Evolutionary conservation across 805 yeast species (phyloP).

Genomic region (Candida stauntonica): DNA sequence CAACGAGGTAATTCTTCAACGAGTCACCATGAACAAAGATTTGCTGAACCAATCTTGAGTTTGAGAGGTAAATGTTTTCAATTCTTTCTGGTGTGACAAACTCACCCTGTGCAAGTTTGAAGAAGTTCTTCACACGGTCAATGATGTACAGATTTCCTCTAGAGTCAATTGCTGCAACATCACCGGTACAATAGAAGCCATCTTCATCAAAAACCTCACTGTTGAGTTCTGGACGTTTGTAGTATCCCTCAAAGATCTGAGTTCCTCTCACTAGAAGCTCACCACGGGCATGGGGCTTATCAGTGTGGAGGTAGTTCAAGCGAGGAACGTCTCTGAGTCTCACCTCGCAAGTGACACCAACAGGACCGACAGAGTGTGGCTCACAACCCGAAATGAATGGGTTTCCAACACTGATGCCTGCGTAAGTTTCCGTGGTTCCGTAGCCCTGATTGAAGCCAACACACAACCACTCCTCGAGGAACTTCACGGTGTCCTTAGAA

Average conservation of each 20-base stretch:
- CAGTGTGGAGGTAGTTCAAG: conserved; percentile 34
- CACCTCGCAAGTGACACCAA: conserved; percentile 42
- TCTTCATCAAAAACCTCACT: conserved; percentile 39
- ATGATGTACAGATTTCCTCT: conserved; percentile 46
- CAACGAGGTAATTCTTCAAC: conserved; percentile 45
- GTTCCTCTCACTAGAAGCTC: conserved; percentile 52
- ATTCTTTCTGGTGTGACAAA: conserved; percentile 66
- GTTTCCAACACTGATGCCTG: conserved; percentile 36
- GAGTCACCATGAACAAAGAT: conserved; percentile 56
- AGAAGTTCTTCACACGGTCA: conserved; percentile 54
- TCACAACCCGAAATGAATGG: conserved; percentile 8
- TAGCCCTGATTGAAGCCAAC: conserved; percentile 45
- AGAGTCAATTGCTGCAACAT: conserved; percentile 43
- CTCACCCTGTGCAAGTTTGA: conserved; percentile 50
- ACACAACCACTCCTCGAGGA: conserved; percentile 48
- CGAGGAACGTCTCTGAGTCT: conserved; percentile 44
- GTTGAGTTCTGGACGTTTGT: conserved; percentile 45
- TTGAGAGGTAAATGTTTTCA: conserved; percentile 49
- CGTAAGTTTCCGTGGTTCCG: conserved; percentile 52
- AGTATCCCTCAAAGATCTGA: conserved; percentile 49
- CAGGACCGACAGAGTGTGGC: conserved; percentile 34
- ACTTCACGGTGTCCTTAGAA: conserved; percentile 47
- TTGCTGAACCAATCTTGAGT: conserved; percentile 39
- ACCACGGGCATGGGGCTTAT: conserved; percentile 32
- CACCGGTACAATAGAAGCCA: conserved; percentile 58